A percentile compares a stretch with the other conserved stretches of the same genome.
phyloP scores from a whole-genome alignment of 768 basidiomycete species.

The Tricholoma flavovirens region DNA sequence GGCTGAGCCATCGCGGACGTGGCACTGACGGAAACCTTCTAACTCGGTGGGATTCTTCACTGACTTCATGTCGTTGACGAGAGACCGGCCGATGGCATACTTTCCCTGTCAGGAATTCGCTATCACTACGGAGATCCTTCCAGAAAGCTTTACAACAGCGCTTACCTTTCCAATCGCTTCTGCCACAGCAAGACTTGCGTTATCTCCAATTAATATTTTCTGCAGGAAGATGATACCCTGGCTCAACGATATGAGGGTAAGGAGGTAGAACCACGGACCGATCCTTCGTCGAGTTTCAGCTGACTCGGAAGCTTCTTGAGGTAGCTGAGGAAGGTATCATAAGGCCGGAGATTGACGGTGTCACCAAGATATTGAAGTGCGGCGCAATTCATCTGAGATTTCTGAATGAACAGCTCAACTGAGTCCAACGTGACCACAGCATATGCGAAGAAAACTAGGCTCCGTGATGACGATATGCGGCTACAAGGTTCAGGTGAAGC shows the following conservation, averaged over 20 bases:
- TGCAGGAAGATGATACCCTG: slow-evolving; percentile 22
- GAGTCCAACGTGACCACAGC: slow-evolving; percentile 62
- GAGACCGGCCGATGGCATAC: slow-evolving; percentile 58
- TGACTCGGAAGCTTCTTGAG: slow-evolving; percentile 43
- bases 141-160: slow-evolving; percentile 6
- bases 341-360: slow-evolving; percentile 63
- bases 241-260: background rate
- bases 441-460: slow-evolving; percentile 85
- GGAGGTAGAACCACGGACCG: slow-evolving; percentile 19
- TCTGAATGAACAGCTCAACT: slow-evolving; percentile 67
- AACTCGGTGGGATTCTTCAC: slow-evolving; percentile 80
- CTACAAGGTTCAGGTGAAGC: background rate
- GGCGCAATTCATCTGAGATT: slow-evolving; percentile 39
- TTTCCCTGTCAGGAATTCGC: slow-evolving; percentile 39
- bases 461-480: background rate
- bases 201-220: slow-evolving; percentile 74
- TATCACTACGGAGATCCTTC: background rate
- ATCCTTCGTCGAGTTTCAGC: slow-evolving; percentile 27
- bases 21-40: slow-evolving; percentile 83
- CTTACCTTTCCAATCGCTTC: slow-evolving; percentile 70
- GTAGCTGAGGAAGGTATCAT: slow-evolving; percentile 60
- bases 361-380: slow-evolving; percentile 45
- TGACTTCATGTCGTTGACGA: slow-evolving; percentile 72
- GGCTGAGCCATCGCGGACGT: slow-evolving; percentile 88
- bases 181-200: slow-evolving; percentile 76